A percentile compares a stretch with the other conserved stretches of the same genome.
Evolutionary conservation across 2,329 filamentous ascomycete genomes (phyloP).

Genomic region (Penicillium sumatraense): DNA sequence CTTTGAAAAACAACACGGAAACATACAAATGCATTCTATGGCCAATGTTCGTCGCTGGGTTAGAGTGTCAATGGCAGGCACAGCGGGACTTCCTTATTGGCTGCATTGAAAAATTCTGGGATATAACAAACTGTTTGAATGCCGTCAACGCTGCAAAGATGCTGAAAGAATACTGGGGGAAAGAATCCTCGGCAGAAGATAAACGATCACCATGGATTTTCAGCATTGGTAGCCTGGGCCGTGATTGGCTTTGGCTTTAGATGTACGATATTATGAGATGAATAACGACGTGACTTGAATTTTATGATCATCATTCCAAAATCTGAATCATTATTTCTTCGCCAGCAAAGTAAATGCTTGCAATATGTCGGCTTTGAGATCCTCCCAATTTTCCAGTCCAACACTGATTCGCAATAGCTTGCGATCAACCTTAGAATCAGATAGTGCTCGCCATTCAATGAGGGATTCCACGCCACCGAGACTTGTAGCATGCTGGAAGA

Average conservation of each 20-base stretch:
- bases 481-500: slow-evolving; percentile 95
- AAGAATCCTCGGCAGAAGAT: slow-evolving; percentile 3
- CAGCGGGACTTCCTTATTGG: slow-evolving; percentile 29
- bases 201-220: slow-evolving; percentile 34
- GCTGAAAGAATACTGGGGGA: slow-evolving; percentile 32
- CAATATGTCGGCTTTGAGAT: slow-evolving; percentile 75
- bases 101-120: slow-evolving; percentile 36
- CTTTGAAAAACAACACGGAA: slow-evolving; percentile 26
- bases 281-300: slow-evolving; percentile 5
- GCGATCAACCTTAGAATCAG: slow-evolving; percentile 72
- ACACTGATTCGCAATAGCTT: slow-evolving; percentile 79
- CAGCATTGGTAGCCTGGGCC: slow-evolving; percentile 30
- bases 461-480: slow-evolving; percentile 91
- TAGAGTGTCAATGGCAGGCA: slow-evolving; percentile 31
- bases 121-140: slow-evolving; percentile 37
- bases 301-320: not conserved
- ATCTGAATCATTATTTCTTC: not conserved
- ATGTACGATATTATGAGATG: not conserved
- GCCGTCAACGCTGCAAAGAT: slow-evolving; percentile 37
- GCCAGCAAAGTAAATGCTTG: slow-evolving; percentile 59
- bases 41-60: slow-evolving; percentile 39
- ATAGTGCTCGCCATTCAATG: slow-evolving; percentile 95
- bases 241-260: slow-evolving; percentile 38
- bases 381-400: slow-evolving; percentile 83
- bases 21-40: slow-evolving; percentile 42